A percentile compares a stretch with the other conserved stretches of the same genome.
These are phyloP conservation scores for Closterium sp. DNA, from an alignment of 139 green algal species.

Conservation along the genomic window DNA sequence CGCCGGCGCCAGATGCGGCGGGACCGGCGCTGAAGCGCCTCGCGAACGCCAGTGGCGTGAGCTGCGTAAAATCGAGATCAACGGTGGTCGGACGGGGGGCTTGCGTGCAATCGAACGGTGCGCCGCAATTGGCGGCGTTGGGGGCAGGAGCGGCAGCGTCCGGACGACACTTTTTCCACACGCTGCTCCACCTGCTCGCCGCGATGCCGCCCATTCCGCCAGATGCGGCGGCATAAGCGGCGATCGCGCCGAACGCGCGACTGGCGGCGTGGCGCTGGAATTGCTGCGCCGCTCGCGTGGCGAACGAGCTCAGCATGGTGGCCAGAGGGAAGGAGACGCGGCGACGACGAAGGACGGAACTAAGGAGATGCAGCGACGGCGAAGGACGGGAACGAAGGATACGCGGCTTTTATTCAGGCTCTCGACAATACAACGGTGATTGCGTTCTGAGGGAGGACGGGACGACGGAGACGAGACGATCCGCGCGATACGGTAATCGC, in stretches of 20 bases:
- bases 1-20: not conserved
- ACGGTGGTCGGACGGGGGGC: not conserved
- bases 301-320: not conserved
- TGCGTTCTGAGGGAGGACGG: too few species aligned
- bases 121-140: not conserved
- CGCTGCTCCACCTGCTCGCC: not conserved
- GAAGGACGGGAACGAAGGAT: too few species aligned
- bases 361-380: too few species aligned
- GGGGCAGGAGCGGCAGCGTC: not conserved
- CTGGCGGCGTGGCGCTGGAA: not conserved
- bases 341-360: not conserved
- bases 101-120: not conserved
- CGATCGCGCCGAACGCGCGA: not conserved
- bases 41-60: not conserved
- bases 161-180: not conserved
- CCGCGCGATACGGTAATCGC: too few species aligned
- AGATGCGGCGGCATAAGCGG: not conserved
- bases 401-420: too few species aligned
- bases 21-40: not conserved
- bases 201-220: not conserved
- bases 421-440: not conserved
- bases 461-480: not conserved
- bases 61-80: not conserved
- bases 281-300: not conserved
- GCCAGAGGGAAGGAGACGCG: not conserved